Base-by-base conservation (phyloP, 1,284 basidiomycete genomes). In the Violaceomyces palustris region DNA sequence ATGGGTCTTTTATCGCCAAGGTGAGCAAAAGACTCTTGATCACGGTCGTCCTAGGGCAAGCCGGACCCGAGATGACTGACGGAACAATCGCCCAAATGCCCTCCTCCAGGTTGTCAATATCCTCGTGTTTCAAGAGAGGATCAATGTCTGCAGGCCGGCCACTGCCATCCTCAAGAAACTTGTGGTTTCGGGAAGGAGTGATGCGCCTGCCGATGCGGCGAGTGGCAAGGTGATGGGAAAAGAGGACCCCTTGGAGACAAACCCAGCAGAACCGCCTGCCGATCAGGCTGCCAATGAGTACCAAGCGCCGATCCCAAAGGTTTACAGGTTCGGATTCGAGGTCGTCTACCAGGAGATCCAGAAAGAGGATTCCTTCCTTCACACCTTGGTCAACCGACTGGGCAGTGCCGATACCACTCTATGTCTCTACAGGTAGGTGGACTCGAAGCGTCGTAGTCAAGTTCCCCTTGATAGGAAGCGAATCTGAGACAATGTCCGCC, bases 111-210 rank as follows among this genome's bases (percentile, higher is more conserved):
- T 94, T 31, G 87, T 93, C 19, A 80, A 83, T 57, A 86, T 92
- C 50, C 79, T 94, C 29, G 83, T 51, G 1, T 35, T 42, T 1
- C 50, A 61, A 27, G 66, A 68, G 38, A 49, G 66, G 19, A 68
- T 92, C 77, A 98, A 98, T 60, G 86, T 97, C 55, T 88, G 88
- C 61, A 83, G 92, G n/a, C 92, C 92, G 10, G 90, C 92, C 1
- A 94, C 90, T n/a, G 84, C 87, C 33, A 91, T 93, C 47, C 79
- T 93, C 49, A 87, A 88, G 76, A 85, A 85, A 61, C 80, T 92
- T 15, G 87, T 91, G 19, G 44, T 69, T 6, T 62, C 61, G 4
- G 65, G 63, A 5, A 51, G 60, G 6, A 21, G 56, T 21, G 51
- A 59, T 18, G 54, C 63, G 23, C 50, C 63, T 15, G 45, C 49